Conservation (phyloP, 1,284 basidiomycete genomes). For the Kwoniella shivajii region DNA sequence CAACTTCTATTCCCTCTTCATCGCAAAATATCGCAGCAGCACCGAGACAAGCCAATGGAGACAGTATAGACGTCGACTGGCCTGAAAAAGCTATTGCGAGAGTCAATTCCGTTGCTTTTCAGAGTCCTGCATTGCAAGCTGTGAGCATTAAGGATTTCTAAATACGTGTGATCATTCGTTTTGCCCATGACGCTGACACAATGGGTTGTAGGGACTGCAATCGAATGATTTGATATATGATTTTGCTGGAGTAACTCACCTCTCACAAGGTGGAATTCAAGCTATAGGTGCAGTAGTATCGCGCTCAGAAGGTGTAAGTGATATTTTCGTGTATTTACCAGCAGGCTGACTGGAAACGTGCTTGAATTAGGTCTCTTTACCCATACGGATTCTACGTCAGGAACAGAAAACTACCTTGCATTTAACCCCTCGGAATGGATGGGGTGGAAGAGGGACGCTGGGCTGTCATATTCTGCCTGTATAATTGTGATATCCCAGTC, state of each 20-base stretch:
- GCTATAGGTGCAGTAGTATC: conserved; percentile 71
- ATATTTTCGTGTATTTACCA: neutral
- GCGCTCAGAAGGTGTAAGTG: conserved; percentile 70
- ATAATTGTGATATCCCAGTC: too few species aligned
- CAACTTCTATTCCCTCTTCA: neutral
- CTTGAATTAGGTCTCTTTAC: conserved; percentile 56
- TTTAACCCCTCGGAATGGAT: conserved; percentile 63
- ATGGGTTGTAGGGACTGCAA: conserved; percentile 62
- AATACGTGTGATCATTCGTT: neutral
- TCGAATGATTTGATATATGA: conserved; percentile 71
- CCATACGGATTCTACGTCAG: conserved; percentile 56
- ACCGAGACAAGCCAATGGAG: conserved; percentile 16
- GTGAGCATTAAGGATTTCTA: conserved; percentile 58
- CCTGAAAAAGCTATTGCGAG: conserved; percentile 62
- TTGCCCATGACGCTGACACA: neutral
- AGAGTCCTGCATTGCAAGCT: conserved; percentile 74
- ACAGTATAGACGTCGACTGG: conserved; percentile 22
- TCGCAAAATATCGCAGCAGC: neutral
- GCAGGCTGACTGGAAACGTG: neutral
- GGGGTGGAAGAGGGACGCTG: conserved; percentile 77
- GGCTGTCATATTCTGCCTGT: conserved; percentile 76
- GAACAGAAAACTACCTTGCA: conserved; percentile 54
- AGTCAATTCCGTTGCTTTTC: conserved; percentile 73
- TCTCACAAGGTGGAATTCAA: conserved; percentile 56
- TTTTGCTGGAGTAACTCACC: conserved; percentile 66